A percentile compares a stretch with the other conserved stretches of the same genome.
These are phyloP conservation scores for Phialemoniopsis sp. DNA, from an alignment of 2,329 filamentous ascomycete genomes.

Conservation along the genomic window DNA sequence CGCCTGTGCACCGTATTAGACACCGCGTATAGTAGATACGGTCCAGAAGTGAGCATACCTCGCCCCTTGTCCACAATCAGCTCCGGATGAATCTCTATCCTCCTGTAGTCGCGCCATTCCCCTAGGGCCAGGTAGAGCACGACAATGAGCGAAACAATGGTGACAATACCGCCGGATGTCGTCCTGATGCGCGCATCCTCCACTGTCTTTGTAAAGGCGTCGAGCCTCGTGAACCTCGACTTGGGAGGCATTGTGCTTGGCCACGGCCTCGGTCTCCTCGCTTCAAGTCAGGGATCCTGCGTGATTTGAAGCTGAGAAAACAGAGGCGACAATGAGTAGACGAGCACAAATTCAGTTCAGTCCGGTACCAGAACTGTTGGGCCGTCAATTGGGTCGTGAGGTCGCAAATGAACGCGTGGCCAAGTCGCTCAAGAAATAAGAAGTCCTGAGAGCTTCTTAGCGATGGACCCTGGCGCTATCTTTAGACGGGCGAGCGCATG, in stretches of 20 bases:
- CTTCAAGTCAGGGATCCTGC: not conserved
- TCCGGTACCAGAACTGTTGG: too few species aligned
- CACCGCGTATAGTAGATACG: not conserved
- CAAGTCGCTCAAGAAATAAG: too few species aligned
- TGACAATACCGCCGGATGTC: conserved; percentile 92
- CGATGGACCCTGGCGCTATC: too few species aligned
- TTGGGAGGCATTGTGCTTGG: conserved; percentile 69
- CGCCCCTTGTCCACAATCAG: conserved; percentile 93
- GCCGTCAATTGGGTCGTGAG: too few species aligned
- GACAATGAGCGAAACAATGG: conserved; percentile 82
- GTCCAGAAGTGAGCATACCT: conserved; percentile 50
- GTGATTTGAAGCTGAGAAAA: not conserved
- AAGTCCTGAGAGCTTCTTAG: too few species aligned
- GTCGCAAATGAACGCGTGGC: too few species aligned
- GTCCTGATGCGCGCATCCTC: conserved; percentile 96
- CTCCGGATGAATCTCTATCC: conserved; percentile 83
- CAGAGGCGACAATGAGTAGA: not conserved
- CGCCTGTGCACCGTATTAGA: conserved; percentile 49
- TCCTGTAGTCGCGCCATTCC: conserved; percentile 93
- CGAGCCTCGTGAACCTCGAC: conserved; percentile 91
- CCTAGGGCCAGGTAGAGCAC: conserved; percentile 88
- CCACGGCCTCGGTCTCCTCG: not conserved
- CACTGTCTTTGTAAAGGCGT: conserved; percentile 98
- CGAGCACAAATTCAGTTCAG: too few species aligned
- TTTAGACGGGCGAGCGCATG: too few species aligned